Evolutionary conservation across 2,329 filamentous ascomycete species (phyloP).

Genomic region (Colletotrichum sidae): DNA sequence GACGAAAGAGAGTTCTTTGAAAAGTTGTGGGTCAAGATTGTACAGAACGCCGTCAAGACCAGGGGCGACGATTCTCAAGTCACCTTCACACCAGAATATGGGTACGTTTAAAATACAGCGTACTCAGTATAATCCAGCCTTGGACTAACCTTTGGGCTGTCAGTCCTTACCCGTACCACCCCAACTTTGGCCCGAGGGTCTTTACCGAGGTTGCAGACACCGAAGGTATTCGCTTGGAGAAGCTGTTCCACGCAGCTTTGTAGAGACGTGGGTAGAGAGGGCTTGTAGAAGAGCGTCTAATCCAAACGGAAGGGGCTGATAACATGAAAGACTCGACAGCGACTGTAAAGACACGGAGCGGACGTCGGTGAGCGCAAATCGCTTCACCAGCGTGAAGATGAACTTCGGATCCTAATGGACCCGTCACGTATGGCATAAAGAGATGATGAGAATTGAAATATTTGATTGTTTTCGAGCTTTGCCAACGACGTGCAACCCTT

Average conservation of each 20-base stretch:
- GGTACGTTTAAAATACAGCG: background rate
- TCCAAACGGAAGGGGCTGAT: too few relatives aligned
- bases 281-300: too few relatives aligned
- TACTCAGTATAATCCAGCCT: too few relatives aligned
- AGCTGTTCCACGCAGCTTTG: constrained; percentile 36
- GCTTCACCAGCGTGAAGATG: too few relatives aligned
- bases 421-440: too few relatives aligned
- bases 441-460: too few relatives aligned
- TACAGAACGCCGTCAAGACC: constrained; percentile 29
- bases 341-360: too few relatives aligned
- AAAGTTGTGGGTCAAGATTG: constrained; percentile 40
- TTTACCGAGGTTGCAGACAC: constrained; percentile 42
- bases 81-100: constrained; percentile 31
- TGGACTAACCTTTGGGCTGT: background rate
- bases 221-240: constrained; percentile 41
- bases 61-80: constrained; percentile 17
- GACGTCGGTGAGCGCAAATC: too few relatives aligned
- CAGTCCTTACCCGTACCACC: constrained; percentile 44
- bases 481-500: too few relatives aligned
- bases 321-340: too few relatives aligned
- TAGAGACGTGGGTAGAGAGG: background rate
- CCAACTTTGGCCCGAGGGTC: constrained; percentile 36
- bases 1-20: constrained; percentile 48
- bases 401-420: too few relatives aligned
- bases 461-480: too few relatives aligned